A percentile compares a stretch with the other conserved stretches of the same genome.
These are phyloP conservation scores for Leptographium lundbergii DNA, from an alignment of 2,329 filamentous ascomycete genomes.

Conservation along the genomic window DNA sequence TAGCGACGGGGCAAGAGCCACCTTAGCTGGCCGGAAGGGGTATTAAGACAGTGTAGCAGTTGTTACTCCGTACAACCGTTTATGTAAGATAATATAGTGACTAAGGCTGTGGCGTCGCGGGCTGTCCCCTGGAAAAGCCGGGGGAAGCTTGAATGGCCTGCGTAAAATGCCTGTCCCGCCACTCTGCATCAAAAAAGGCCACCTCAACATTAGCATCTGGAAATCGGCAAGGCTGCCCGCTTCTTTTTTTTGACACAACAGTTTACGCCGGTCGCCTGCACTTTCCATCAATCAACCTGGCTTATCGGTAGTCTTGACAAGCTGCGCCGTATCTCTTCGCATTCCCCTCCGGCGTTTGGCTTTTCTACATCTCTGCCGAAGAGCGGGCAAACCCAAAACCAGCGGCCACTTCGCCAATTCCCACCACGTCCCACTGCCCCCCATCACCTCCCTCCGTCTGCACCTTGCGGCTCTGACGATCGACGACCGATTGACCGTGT, in stretches of 20 bases:
- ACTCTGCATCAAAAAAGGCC: slow-evolving; percentile 5
- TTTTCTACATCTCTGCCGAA: not conserved
- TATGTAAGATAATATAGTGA: not conserved
- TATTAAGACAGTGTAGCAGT: not conserved
- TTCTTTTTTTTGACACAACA: not conserved
- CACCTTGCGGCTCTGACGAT: not conserved
- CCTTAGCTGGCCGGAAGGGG: not conserved
- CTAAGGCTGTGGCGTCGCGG: not conserved
- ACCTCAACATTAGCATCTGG: slow-evolving; percentile 7
- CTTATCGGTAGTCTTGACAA: not conserved
- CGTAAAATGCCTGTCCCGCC: not conserved
- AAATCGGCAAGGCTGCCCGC: not conserved
- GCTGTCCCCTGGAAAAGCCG: not conserved
- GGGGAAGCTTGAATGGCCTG: not conserved
- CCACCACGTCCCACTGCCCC: not conserved
- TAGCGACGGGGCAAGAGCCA: not conserved
- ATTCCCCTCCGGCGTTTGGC: not conserved
- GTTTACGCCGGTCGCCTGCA: too few species aligned
- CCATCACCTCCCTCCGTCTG: not conserved
- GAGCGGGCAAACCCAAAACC: not conserved
- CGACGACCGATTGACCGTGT: not conserved
- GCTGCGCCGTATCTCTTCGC: not conserved
- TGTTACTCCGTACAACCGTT: not conserved
- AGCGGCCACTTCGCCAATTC: not conserved
- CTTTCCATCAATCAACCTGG: not conserved